Conservation (phyloP, 306 rosid species). For the Erythrophleum fordii region DNA sequence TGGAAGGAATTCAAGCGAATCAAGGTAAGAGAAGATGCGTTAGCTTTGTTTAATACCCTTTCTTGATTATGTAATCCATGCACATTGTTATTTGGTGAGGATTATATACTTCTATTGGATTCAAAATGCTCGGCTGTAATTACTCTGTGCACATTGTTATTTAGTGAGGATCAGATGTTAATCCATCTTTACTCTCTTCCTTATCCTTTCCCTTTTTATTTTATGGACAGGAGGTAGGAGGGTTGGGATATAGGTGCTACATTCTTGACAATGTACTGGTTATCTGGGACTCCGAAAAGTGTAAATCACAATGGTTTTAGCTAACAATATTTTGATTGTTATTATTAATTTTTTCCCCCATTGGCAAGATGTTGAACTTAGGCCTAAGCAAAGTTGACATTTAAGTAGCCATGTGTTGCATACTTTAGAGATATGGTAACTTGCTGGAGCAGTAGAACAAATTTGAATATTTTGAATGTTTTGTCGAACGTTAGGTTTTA, state of each 20-base stretch:
- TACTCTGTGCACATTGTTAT: conserved; percentile 21
- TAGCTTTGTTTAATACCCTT: too few species aligned
- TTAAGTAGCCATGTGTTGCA: not conserved
- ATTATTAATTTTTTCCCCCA: not conserved
- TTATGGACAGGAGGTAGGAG: not conserved
- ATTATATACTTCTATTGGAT: not conserved
- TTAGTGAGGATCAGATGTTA: conserved; percentile 29
- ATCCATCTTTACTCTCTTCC: not conserved
- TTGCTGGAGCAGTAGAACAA: not conserved
- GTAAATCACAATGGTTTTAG: conserved; percentile 2
- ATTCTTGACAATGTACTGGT: not conserved
- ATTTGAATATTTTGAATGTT: not conserved
- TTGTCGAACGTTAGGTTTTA: not conserved
- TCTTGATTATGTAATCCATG: conserved; percentile 9
- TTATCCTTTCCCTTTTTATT: not conserved
- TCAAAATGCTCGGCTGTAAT: conserved; percentile 12
- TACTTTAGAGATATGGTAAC: not conserved
- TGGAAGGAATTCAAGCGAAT: conserved; percentile 21
- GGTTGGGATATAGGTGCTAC: not conserved
- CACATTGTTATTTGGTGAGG: conserved; percentile 11
- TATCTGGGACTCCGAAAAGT: conserved; percentile 6
- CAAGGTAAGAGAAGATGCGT: conserved; percentile 38
- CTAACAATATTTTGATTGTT: not conserved
- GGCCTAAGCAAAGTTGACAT: not conserved
- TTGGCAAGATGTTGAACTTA: not conserved